Evolutionary conservation across 2,329 filamentous ascomycete genomes (phyloP), one percentile per base, ranked within the genome.

Genomic region (Daldinia sp.): DNA sequence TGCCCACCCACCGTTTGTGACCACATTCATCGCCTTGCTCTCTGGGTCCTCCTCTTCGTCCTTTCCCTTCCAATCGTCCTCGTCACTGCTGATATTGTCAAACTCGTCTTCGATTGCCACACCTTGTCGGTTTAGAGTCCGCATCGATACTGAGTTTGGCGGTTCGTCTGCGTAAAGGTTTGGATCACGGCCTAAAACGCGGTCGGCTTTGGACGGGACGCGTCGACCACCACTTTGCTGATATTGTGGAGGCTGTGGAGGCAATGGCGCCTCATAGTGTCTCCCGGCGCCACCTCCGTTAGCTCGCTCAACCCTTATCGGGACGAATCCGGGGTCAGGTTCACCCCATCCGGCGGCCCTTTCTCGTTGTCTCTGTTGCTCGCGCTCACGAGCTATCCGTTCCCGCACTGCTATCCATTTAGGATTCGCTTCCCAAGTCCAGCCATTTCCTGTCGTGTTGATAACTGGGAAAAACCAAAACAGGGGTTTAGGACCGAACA

Each of bases 371-470:
- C 84, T 82, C 73, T 92, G 89, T 50, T 84, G 80, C 54, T 85
- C 81, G 45, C 87, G 79, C 63, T 89, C 86, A 8, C 72, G 69
- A 3, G 80, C 78, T n/a, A 93, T 81, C 17, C 80, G 80, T 4
- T 93, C 88, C 41, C 89, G 83, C 3, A 89, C 90, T 32, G 89
- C 87, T 2, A 91, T 66, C 91, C 95, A 99, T 68, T 86, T 87
- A 0, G 86, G 83, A 72, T 88, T 96, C 0, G 94, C 86, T 72
- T 97, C 93, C 95, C 95, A 99, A 43, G 83, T 84, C 94, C 94
- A 99, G 19, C 95, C 95, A 75, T 99, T 92, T 30, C 94, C 94
- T 0, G 87, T 91, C 1, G 93, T 96, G 73, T 91, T 98, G 76
- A 86, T 87, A 45, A 98, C 80, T 0, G 95, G 95, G 1, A 98